Evolutionary conservation across 1,139 yeast species (phyloP).

Genomic region (Trichomonascaceae sp.): DNA sequence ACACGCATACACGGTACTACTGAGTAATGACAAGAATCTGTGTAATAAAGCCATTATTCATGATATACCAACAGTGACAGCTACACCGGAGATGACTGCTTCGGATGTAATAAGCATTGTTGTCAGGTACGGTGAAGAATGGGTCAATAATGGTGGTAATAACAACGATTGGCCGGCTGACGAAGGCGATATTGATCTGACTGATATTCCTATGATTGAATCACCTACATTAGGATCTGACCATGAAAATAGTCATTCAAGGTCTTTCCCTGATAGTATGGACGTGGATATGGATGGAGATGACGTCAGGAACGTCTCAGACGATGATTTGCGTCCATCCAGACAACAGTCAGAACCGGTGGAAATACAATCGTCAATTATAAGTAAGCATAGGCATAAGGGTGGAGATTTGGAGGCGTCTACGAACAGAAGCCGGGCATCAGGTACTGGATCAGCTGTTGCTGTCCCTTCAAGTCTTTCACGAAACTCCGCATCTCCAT

Average conservation of each 20-base stretch:
- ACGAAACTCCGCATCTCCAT: neutral
- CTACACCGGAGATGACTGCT: conserved; percentile 54
- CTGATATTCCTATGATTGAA: neutral
- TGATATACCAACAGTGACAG: conserved; percentile 63
- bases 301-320: conserved; percentile 4
- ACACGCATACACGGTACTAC: conserved; percentile 46
- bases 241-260: conserved; percentile 3
- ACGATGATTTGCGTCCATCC: neutral
- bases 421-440: neutral
- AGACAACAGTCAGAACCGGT: neutral
- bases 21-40: conserved; percentile 79
- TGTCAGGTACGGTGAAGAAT: neutral
- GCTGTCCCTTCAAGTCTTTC: neutral
- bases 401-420: neutral
- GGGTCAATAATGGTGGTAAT: neutral
- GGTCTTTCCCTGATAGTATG: neutral
- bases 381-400: neutral
- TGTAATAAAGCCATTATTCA: conserved; percentile 72
- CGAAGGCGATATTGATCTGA: neutral
- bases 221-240: conserved; percentile 1
- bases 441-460: neutral
- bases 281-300: conserved; percentile 14
- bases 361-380: neutral
- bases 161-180: neutral
- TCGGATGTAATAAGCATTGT: conserved; percentile 1